Percentiles rank a stretch among this genome's conserved stretches.
Conservation (phyloP, 2,329 filamentous ascomycete genomes). For the Helotiales sp. region DNA sequence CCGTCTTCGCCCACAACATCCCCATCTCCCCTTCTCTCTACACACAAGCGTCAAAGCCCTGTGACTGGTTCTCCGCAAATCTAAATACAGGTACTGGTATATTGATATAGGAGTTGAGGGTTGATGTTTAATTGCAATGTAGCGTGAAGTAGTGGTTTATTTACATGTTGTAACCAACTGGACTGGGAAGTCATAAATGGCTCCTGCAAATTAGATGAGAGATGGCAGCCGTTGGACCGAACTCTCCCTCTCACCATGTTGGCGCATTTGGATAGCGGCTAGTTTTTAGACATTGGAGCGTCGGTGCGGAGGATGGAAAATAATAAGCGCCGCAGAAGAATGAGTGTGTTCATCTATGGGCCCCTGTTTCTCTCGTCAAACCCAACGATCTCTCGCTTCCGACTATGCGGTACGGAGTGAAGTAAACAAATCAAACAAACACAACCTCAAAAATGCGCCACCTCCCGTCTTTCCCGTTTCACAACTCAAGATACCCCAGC, state of each 20-base stretch:
- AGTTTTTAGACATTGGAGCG: not conserved
- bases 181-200: too few species aligned
- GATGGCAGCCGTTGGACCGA: not conserved
- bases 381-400: not conserved
- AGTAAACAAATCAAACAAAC: conserved; percentile 2
- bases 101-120: too few species aligned
- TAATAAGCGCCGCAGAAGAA: not conserved
- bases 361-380: not conserved
- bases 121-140: too few species aligned
- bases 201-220: too few species aligned
- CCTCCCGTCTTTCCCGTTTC: not conserved
- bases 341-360: not conserved
- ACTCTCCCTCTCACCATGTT: not conserved
- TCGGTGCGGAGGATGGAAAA: not conserved
- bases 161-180: too few species aligned
- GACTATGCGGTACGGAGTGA: not conserved
- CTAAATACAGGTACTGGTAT: too few species aligned
- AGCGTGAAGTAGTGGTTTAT: too few species aligned
- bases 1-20: conserved; percentile 2
- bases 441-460: not conserved
- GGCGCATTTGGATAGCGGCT: not conserved
- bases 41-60: not conserved
- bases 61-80: conserved; percentile 4
- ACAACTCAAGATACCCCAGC: not conserved
- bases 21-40: not conserved